These are phyloP conservation scores for Metschnikowia hibisci DNA, from an alignment of 805 yeast genomes.

Conservation along the genomic window DNA sequence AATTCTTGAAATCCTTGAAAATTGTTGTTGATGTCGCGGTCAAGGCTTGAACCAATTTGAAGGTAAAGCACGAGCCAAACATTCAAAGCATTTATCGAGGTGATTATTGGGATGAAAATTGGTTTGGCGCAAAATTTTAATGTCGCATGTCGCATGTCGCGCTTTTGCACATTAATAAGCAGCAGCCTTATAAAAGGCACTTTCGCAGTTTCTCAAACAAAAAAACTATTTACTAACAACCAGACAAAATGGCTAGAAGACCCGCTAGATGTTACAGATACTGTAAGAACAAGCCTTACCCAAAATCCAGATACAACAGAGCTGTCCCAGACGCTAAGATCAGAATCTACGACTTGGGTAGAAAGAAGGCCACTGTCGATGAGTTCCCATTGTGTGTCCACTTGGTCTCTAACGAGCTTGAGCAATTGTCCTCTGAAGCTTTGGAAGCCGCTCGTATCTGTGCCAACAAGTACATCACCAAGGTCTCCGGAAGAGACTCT, in stretches of 20 bases:
- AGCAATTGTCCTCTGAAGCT: constrained; percentile 99
- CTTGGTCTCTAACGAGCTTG: constrained; percentile 98
- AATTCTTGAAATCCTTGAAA: too few species aligned
- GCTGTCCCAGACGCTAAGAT: constrained; percentile 99
- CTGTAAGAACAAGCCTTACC: constrained; percentile 99
- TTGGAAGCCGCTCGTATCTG: constrained; percentile 99
- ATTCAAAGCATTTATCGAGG: neutral
- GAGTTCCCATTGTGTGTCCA: constrained; percentile 99
- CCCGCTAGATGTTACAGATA: constrained; percentile 99
- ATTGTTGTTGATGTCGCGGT: too few species aligned
- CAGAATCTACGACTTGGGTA: constrained; percentile 98
- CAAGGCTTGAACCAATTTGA: too few species aligned
- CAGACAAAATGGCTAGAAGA: constrained; percentile 96
- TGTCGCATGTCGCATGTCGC: neutral
- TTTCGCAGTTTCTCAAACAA: neutral
- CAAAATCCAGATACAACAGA: constrained; percentile 99
- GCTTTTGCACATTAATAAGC: constrained; percentile 2
- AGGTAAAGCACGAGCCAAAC: too few species aligned
- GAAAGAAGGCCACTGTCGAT: constrained; percentile 99
- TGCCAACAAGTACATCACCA: constrained; percentile 99
- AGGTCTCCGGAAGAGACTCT: constrained; percentile 95
- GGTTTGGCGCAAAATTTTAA: neutral
- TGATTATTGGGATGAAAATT: neutral
- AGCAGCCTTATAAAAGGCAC: neutral
- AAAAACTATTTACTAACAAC: constrained; percentile 26